A percentile compares a stretch with the other conserved stretches of the same genome.
phyloP scores from a whole-genome alignment of 2,329 filamentous ascomycete species.

The Cercospora zeae-maydis region DNA sequence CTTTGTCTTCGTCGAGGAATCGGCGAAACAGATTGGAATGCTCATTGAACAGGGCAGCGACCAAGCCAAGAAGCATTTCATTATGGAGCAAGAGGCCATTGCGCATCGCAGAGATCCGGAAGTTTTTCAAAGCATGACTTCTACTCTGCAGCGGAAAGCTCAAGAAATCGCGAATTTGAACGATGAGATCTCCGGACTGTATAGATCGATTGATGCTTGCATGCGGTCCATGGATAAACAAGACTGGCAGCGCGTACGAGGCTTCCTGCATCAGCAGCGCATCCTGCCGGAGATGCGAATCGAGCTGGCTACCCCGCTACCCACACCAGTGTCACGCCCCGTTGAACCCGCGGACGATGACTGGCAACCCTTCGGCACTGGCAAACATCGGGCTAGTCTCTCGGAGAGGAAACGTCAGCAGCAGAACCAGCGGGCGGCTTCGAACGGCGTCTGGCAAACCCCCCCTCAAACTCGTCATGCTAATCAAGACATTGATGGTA shows the following conservation, averaged over 20 bases:
- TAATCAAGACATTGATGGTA: conserved; percentile 14
- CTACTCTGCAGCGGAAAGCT: conserved; percentile 14
- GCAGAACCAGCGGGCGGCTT: neutral
- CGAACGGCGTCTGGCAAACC: neutral
- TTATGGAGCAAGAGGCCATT: conserved; percentile 19
- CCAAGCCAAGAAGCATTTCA: conserved; percentile 12
- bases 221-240: conserved; percentile 12
- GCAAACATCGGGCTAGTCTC: neutral
- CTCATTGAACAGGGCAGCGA: conserved; percentile 10
- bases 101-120: conserved; percentile 13
- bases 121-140: conserved; percentile 13
- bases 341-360: neutral
- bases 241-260: conserved; percentile 9
- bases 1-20: conserved; percentile 20
- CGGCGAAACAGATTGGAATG: conserved; percentile 15
- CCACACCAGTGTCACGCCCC: conserved; percentile 1
- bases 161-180: conserved; percentile 11
- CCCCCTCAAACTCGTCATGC: neutral
- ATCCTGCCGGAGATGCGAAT: conserved; percentile 16
- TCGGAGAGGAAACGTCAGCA: conserved; percentile 13
- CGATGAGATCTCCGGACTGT: conserved; percentile 10
- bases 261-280: conserved; percentile 9
- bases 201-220: conserved; percentile 15
- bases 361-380: conserved; percentile 14
- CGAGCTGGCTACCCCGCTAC: conserved; percentile 6